Evolutionary conservation across 768 basidiomycete genomes (phyloP).

Genomic region (Boletus sp.): DNA sequence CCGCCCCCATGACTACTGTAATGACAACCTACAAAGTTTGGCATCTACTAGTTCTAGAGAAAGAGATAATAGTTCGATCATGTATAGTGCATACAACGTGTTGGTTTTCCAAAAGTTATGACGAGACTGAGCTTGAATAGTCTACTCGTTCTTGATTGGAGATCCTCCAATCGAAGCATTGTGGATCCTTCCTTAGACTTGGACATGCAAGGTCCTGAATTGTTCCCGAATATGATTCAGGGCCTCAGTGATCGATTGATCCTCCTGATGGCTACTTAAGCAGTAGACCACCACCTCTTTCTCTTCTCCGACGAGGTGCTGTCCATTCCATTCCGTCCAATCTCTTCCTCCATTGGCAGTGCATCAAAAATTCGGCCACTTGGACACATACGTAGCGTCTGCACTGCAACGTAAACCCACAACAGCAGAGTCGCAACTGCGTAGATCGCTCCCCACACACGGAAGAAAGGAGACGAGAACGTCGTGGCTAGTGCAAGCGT

Average conservation of each 20-base stretch:
- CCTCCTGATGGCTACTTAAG: too few relatives aligned
- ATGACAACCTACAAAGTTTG: background rate
- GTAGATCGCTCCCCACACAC: slow-evolving; percentile 11
- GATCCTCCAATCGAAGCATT: background rate
- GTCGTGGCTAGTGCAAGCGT: slow-evolving; percentile 51
- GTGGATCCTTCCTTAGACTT: background rate
- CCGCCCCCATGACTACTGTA: background rate
- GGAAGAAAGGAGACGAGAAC: slow-evolving; percentile 49
- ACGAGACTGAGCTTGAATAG: background rate
- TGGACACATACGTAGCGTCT: too few relatives aligned
- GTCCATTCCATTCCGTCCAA: slow-evolving; percentile 7
- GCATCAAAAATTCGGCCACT: slow-evolving; percentile 39
- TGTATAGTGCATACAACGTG: too few relatives aligned
- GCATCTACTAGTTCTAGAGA: background rate
- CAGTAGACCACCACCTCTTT: too few relatives aligned
- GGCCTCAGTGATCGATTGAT: too few relatives aligned
- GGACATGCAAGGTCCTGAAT: background rate
- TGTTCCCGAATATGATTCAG: too few relatives aligned
- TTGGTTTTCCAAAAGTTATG: too few relatives aligned
- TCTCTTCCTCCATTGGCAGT: slow-evolving; percentile 37
- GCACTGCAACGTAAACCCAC: too few relatives aligned
- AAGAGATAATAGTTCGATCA: too few relatives aligned
- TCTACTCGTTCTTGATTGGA: background rate
- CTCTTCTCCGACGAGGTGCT: too few relatives aligned
- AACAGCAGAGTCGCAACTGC: slow-evolving; percentile 39